A percentile compares a stretch with the other conserved stretches of the same genome.
Evolutionary conservation across 2,329 filamentous ascomycete species (phyloP).

Genomic region (Celoporthe dispersa): DNA sequence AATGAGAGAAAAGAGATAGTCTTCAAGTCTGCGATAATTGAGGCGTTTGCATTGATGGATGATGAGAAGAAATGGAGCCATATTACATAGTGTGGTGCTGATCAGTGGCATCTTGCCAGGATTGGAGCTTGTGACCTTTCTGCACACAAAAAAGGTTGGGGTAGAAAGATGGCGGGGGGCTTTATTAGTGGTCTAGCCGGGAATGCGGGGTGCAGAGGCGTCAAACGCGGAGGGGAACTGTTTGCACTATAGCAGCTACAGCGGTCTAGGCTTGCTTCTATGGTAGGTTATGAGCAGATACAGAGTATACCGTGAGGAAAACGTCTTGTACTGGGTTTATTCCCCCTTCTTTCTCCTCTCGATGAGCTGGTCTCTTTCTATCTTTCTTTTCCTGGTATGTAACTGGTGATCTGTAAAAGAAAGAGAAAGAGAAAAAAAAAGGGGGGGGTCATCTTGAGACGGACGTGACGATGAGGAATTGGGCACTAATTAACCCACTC

Average conservation of each 20-base stretch:
- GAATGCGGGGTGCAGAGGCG: constrained; percentile 11
- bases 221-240: neutral
- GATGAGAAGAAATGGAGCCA: neutral
- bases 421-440: too few species aligned
- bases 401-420: neutral
- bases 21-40: neutral
- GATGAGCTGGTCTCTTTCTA: neutral
- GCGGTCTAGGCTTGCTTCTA: neutral
- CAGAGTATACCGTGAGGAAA: too few species aligned
- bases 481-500: too few species aligned
- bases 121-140: neutral
- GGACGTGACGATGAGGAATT: too few species aligned
- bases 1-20: neutral
- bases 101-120: neutral
- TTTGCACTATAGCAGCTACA: neutral
- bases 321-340: too few species aligned
- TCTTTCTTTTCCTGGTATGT: neutral
- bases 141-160: neutral
- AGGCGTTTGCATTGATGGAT: too few species aligned
- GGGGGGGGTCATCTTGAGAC: too few species aligned
- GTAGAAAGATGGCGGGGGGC: constrained; percentile 2
- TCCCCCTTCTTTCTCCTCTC: too few species aligned
- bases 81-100: neutral
- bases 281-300: neutral
- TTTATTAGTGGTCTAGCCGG: neutral